Conservation (phyloP, 257 asterid species). For the Przewalskia tangutica region DNA sequence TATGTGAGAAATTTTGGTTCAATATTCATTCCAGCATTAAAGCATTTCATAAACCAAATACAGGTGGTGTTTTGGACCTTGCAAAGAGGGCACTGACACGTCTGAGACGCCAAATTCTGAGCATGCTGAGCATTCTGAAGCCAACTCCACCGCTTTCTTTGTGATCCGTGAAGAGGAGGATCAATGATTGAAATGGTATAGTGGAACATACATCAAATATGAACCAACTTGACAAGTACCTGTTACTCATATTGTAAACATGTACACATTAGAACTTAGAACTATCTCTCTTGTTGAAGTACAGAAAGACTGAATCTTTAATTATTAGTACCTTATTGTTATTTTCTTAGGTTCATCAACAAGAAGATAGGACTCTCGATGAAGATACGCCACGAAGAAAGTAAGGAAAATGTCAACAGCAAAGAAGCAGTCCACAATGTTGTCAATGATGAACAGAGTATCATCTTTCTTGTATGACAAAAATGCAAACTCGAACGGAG, state of each 20-base stretch:
- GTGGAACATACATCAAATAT: constrained; percentile 75
- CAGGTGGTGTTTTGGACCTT: constrained; percentile 26
- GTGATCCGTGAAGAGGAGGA: constrained; percentile 52
- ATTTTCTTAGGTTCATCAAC: constrained; percentile 56
- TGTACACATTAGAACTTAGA: not conserved
- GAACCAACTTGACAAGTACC: constrained; percentile 83
- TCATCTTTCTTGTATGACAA: constrained; percentile 55
- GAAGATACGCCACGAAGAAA: constrained; percentile 84
- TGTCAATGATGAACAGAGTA: constrained; percentile 51
- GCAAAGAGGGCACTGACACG: constrained; percentile 87
- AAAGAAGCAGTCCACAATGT: constrained; percentile 68
- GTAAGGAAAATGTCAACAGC: constrained; percentile 73
- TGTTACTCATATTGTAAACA: constrained; percentile 12
- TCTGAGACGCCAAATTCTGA: constrained; percentile 88
- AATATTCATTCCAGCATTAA: not conserved
- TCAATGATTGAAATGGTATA: constrained; percentile 50
- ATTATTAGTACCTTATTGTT: constrained; percentile 42
- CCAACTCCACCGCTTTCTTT: constrained; percentile 46
- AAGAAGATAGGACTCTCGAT: constrained; percentile 57
- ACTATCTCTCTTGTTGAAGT: not conserved
- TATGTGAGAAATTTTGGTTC: not conserved
- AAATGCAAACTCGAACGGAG: constrained; percentile 84
- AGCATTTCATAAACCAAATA: not conserved
- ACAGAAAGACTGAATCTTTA: not conserved
- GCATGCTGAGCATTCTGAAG: constrained; percentile 68